A percentile compares a stretch with the other conserved stretches of the same genome.
phyloP scores from a whole-genome alignment of 2,329 filamentous ascomycete species.

The Lecanicillium sp. region DNA sequence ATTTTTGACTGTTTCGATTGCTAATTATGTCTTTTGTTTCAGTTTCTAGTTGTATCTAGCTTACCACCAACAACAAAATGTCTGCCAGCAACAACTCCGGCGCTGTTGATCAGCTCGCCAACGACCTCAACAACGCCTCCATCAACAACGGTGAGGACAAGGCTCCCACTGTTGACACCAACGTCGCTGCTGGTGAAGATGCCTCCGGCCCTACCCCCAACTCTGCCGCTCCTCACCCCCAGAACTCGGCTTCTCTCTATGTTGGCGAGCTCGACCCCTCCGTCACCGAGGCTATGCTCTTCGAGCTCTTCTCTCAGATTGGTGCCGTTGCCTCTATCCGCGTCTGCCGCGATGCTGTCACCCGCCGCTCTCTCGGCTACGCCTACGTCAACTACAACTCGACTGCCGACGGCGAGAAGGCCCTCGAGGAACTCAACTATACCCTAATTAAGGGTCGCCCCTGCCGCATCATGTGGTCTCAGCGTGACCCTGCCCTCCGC shows the following conservation, averaged over 20 bases:
- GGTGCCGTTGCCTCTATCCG: slow-evolving; percentile 98
- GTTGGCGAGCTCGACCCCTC: slow-evolving; percentile 96
- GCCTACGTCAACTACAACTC: slow-evolving; percentile 99
- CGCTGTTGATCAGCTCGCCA: slow-evolving; percentile 72
- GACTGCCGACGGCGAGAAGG: slow-evolving; percentile 91
- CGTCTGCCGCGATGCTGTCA: slow-evolving; percentile 98
- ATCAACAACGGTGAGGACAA: slow-evolving; percentile 61
- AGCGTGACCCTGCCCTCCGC: slow-evolving; percentile 96
- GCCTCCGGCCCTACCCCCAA: slow-evolving; percentile 56
- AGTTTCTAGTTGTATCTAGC: slow-evolving; percentile 9
- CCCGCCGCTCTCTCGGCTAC: slow-evolving; percentile 95
- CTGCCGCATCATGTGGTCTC: slow-evolving; percentile 99
- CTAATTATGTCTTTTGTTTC: slow-evolving; percentile 12
- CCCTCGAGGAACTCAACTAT: slow-evolving; percentile 98
- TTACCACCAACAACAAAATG: slow-evolving; percentile 37
- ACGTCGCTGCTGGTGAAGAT: slow-evolving; percentile 47
- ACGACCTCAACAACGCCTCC: slow-evolving; percentile 65
- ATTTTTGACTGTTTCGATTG: slow-evolving; percentile 6
- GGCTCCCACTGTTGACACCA: slow-evolving; percentile 67
- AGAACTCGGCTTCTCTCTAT: slow-evolving; percentile 95
- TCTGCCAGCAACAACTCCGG: slow-evolving; percentile 47
- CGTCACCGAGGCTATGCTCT: slow-evolving; percentile 99
- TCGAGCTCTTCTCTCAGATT: slow-evolving; percentile 99
- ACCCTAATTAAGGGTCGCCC: slow-evolving; percentile 97
- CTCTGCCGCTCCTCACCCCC: slow-evolving; percentile 69